These are phyloP conservation scores for Cornus controversa DNA, from an alignment of 148 eudicot species.

Conservation along the genomic window DNA sequence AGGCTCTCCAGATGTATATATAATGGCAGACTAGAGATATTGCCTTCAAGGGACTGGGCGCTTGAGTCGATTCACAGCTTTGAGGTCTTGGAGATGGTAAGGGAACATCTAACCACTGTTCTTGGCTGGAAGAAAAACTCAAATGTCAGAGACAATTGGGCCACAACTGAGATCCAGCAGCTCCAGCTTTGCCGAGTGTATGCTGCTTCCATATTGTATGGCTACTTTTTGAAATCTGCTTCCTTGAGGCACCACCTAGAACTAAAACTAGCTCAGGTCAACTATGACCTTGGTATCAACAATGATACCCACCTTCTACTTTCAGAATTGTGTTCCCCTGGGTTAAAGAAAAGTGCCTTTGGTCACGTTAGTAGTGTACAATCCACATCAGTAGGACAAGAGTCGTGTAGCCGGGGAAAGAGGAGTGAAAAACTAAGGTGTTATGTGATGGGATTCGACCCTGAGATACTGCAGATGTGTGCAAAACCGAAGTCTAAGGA, in stretches of 20 bases:
- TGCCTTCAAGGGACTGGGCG: conserved; percentile 68
- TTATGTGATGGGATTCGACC: conserved; percentile 58
- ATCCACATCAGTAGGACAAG: conserved; percentile 32
- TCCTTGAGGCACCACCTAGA: conserved; percentile 65
- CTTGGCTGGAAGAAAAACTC: conserved; percentile 59
- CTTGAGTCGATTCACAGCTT: conserved; percentile 70
- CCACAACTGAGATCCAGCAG: conserved; percentile 40
- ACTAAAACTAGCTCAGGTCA: conserved; percentile 24
- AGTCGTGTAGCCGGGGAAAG: conserved; percentile 26
- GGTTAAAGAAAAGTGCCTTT: conserved; percentile 26
- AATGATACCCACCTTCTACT: conserved; percentile 28
- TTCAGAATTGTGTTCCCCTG: conserved; percentile 25
- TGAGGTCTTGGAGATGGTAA: conserved; percentile 65
- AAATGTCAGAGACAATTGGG: conserved; percentile 63
- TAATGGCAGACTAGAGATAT: conserved; percentile 71
- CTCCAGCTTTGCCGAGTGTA: conserved; percentile 50
- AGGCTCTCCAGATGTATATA: conserved; percentile 68
- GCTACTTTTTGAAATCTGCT: conserved; percentile 83
- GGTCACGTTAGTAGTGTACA: conserved; percentile 26
- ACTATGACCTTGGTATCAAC: conserved; percentile 19
- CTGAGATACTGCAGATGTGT: conserved; percentile 43
- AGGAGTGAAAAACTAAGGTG: conserved; percentile 41
- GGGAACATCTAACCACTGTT: conserved; percentile 53
- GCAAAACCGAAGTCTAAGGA: conserved; percentile 60
- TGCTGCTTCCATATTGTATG: conserved; percentile 56